Evolutionary conservation across 257 asterid species (phyloP), one percentile per base, ranked within the genome.

Genomic region (Ocimum tenuiflorum): DNA sequence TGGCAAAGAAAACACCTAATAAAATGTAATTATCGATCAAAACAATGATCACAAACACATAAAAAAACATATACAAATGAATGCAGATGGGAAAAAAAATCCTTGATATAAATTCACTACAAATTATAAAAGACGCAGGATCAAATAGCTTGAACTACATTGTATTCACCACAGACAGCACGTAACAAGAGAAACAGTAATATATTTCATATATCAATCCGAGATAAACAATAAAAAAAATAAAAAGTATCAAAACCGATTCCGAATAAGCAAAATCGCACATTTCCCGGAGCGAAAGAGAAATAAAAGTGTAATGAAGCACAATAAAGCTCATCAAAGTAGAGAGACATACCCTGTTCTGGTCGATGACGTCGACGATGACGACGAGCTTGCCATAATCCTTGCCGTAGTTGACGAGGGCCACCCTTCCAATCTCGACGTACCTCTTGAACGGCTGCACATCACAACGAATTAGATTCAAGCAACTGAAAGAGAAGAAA

Each of bases 381-480:
- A 86, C 91, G 17, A 84, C 95, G 20, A 84, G 91, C 77, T 67
- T 75, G 10, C 95, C 95, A 55, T 86, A 84, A 43, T 86, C 95
- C 69, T 86, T 71, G 0, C 95, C 95, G 74, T 74, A 86, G 82
- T 86, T 86, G 68, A 86, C 86, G 33, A 86, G 91, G 24, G 83
- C 95, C 14, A 86, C 95, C 66, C 95, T 77, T 67, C 95, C 95
- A 80, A 86, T 84, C 84, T 84, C 95, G 22, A 86, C 88, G 52
- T 76, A 86, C 82, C 95, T 86, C 88, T 86, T 86, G 91, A 86
- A 86, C 84, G 95, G 88, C 91, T 83, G 67, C 46, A 64, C 18
- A 35, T 19, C 24, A 14, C 27, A 75, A 29, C 29, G 29, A 31
- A 65, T 8, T 20, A 58, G 13, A 58, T 11, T 38, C 35, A 29